Conservation (phyloP, 352 stramenopile species). For the Hyaloperonospora brassicae region DNA sequence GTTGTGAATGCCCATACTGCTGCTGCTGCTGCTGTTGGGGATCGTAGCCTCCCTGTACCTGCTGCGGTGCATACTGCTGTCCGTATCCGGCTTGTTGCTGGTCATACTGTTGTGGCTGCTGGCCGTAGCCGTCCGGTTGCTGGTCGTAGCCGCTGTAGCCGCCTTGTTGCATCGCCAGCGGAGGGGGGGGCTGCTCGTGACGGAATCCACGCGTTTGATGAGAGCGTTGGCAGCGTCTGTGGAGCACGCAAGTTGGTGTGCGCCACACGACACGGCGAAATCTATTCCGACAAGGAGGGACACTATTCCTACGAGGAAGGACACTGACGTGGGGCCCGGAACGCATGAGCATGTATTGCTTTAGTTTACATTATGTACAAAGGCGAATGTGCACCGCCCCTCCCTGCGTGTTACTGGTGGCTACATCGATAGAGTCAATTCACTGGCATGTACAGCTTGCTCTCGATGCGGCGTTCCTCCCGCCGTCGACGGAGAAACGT, state of each 20-base stretch:
- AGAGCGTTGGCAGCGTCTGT: background rate
- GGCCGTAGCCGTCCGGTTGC: slow-evolving; percentile 29
- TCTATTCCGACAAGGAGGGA: no score
- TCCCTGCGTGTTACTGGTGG: no score
- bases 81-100: slow-evolving; percentile 34
- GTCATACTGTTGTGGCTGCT: slow-evolving; percentile 24
- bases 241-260: slow-evolving; percentile 7
- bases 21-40: slow-evolving; percentile 22
- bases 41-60: slow-evolving; percentile 25
- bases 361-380: slow-evolving; percentile 1
- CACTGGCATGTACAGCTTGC: slow-evolving; percentile 65
- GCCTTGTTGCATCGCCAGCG: slow-evolving; percentile 1
- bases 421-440: slow-evolving; percentile 15
- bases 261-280: background rate
- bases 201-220: no score
- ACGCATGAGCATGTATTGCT: no score
- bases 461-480: slow-evolving; percentile 54
- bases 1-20: slow-evolving; percentile 27
- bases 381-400: background rate
- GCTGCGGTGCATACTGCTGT: slow-evolving; percentile 30
- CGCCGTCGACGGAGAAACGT: slow-evolving; percentile 46
- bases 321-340: no score
- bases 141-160: slow-evolving; percentile 32
- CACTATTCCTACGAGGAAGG: no score
- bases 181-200: no score